Base-by-base conservation (phyloP, 176 grass and related monocot species). In the Eragrostis nindensis region DNA sequence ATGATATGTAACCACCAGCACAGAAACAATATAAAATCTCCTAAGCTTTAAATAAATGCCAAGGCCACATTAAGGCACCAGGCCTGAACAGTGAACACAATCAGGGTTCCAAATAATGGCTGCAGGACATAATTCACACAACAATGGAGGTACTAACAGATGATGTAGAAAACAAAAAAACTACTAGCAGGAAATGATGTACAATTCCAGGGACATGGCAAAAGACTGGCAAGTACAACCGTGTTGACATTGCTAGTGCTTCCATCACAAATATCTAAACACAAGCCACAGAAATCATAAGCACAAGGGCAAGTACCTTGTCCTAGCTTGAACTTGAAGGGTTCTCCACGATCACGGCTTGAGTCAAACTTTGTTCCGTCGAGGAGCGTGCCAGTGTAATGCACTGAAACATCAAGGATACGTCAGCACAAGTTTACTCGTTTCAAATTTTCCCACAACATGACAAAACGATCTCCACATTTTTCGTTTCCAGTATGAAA, bases 311-410 rank as follows among this genome's bases (percentile, higher is more conserved):
- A 43, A 19, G 10, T 67, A 98, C 95, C 95, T 95, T 98, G 95
- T 44, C 95, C 95, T 43, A 98, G 76, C 88, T 92, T 98, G 79
- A 98, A 98, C 66, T 98, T 98, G 90, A 98, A 98, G 46, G 95
- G 81, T 11, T 79, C 80, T 29, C 79, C 86, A 7, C 95, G 87
- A 68, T 95, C 95, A 30, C 95, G 90, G 80, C 95, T 98, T 6
- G 95, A 98, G 67, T 98, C 95, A 4, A 98, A 98, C 84, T 98
- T 95, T 56, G 88, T 98, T n/a, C 92, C 95, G 75, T 98, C 95
- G 63, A 95, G 88, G n/a, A 98, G 90, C 7, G 95, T 98, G 6
- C 95, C 95, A 26, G 95, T 98, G 83, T 98, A 98, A 84, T 98
- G 95, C 70, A 98, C 95, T 98, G 80, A 69, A 88, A 78, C 47